phyloP scores from a whole-genome alignment of 352 stramenopile species.

The Globisporangium solare region DNA sequence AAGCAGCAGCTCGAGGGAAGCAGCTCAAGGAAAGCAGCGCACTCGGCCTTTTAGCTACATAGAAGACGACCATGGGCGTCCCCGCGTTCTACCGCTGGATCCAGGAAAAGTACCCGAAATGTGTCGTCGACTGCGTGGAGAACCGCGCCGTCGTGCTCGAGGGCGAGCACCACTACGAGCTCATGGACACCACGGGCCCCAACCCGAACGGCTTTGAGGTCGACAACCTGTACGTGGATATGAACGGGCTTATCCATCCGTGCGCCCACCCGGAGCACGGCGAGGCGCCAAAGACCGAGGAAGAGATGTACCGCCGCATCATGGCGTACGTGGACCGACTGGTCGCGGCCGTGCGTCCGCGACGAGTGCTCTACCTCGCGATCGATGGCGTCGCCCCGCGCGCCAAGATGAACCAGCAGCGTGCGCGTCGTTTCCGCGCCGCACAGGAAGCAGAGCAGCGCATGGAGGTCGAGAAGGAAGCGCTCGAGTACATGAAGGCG shows the following conservation, averaged over 20 bases:
- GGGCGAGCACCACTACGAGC: conserved; percentile 74
- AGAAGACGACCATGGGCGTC: conserved; percentile 90
- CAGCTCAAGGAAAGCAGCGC: conserved; percentile 3
- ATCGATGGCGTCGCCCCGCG: conserved; percentile 98
- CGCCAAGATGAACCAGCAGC: conserved; percentile 99
- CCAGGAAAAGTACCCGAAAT: conserved; percentile 98
- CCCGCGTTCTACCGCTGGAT: conserved; percentile 99
- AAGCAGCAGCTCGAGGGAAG: not conserved
- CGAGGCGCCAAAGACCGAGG: conserved; percentile 90
- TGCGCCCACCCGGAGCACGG: conserved; percentile 96
- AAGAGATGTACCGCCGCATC: conserved; percentile 98
- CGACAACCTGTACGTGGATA: conserved; percentile 99
- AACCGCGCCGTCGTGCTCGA: conserved; percentile 71
- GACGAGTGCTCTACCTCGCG: conserved; percentile 96
- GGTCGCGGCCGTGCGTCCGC: conserved; percentile 91
- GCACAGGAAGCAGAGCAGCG: conserved; percentile 95
- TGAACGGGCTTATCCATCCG: conserved; percentile 99
- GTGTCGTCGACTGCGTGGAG: conserved; percentile 90
- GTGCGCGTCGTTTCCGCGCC: conserved; percentile 93
- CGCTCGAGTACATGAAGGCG: conserved; percentile 89
- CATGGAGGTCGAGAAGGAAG: conserved; percentile 90
- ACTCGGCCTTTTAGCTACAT: not conserved
- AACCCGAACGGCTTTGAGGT: conserved; percentile 95
- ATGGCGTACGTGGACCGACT: conserved; percentile 97
- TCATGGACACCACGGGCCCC: conserved; percentile 70